Evolutionary conservation across 257 asterid genomes (phyloP), one percentile per base, ranked within the genome.

Genomic region (Gentiana straminea): DNA sequence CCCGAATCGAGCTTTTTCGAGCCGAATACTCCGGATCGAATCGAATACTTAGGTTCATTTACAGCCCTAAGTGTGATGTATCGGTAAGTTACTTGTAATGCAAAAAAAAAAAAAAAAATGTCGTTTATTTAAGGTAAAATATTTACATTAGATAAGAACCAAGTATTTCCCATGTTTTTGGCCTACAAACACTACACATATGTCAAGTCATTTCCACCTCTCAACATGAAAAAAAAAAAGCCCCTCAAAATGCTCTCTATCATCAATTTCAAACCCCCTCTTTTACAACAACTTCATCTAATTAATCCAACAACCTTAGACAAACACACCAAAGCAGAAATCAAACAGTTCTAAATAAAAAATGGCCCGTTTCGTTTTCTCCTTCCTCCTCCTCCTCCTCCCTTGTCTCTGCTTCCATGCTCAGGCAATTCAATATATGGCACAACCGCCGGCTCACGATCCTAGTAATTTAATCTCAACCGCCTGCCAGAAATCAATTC

Each of bases 401-500:
- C 24, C 24, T 24, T 24, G 24, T 24, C 13, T 63, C 43, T 63
- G 55, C 50, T 50, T 64, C 6, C 36, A 12, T n/a, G 13, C 58
- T 54, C 47, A 38, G 57, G 60, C 64, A 32, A 32, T 43, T 8
- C 51, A 35, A 9, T 4, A 7, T 0, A 33, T 11, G 15, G 51
- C 65, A 10, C 48, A 41, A 35, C 13, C 39, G 7, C 24, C 24
- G 24, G 24, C 24, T 24, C 24, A 24, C 24, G 8, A n/a, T 57
- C 8, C 54, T 3, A 7, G 35, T 38, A 8, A 7, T 3, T 60
- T 71, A 12, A 33, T 71, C 9, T 38, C 52, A 3, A 45, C n/a
- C 46, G 72, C 72, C 2, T 71, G 76, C 49, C 45, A 48, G 15
- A 37, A 13, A 3, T 36, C 69, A 32, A 2, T 7, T 1, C 66